phyloP scores from a whole-genome alignment of 2,329 filamentous ascomycete species.

The Nothophoma quercina region DNA sequence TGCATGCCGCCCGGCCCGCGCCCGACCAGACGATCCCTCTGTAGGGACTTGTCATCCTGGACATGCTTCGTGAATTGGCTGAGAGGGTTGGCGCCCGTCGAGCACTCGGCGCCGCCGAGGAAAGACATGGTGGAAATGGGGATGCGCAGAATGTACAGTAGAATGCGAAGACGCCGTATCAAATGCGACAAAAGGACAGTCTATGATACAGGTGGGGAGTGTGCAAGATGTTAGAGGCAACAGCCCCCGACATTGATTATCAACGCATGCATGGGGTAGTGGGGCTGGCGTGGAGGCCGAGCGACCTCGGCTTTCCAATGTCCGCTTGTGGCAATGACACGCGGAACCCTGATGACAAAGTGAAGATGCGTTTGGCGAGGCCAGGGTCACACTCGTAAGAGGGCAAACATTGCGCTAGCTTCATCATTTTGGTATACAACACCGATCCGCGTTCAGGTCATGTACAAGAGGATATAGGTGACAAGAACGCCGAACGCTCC shows the following conservation, averaged over 20 bases:
- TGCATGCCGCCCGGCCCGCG: slow-evolving; percentile 73
- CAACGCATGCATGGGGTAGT: slow-evolving; percentile 27
- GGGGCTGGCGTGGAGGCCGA: slow-evolving; percentile 19
- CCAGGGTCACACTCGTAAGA: too few species aligned
- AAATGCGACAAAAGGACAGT: slow-evolving; percentile 12
- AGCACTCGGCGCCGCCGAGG: slow-evolving; percentile 94
- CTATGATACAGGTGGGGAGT: slow-evolving; percentile 9
- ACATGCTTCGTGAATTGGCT: slow-evolving; percentile 98
- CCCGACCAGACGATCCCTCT: slow-evolving; percentile 86
- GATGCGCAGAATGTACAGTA: not conserved
- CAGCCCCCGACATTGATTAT: slow-evolving; percentile 25
- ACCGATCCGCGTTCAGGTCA: slow-evolving; percentile 14
- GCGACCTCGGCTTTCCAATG: slow-evolving; percentile 15
- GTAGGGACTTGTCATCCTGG: slow-evolving; percentile 92
- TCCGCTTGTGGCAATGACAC: slow-evolving; percentile 12
- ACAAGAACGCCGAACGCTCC: slow-evolving; percentile 37
- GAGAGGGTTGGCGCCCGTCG: slow-evolving; percentile 92
- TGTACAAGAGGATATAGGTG: slow-evolving; percentile 34
- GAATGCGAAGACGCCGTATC: slow-evolving; percentile 4
- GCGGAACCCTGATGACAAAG: too few species aligned
- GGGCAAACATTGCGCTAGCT: not conserved
- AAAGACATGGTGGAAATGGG: slow-evolving; percentile 78
- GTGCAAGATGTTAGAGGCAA: slow-evolving; percentile 6
- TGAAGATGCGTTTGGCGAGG: too few species aligned
- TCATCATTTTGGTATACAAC: slow-evolving; percentile 20